Percentiles rank a stretch among this genome's conserved stretches.
These are phyloP conservation scores for Leptosphaerulina australis DNA, from an alignment of 2,329 filamentous ascomycete species.

Conservation along the genomic window DNA sequence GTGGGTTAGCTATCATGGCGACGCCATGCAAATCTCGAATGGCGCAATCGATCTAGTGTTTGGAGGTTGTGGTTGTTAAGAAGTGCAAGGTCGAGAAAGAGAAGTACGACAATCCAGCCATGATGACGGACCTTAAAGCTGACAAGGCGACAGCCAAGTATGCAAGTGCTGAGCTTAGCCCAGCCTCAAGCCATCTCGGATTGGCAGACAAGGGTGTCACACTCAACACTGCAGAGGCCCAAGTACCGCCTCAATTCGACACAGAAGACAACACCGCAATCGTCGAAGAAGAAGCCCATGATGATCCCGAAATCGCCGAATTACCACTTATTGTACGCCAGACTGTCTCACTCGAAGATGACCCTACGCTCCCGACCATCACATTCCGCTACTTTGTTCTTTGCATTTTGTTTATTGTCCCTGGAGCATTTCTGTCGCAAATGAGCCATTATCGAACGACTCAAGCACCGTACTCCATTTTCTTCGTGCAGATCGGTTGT, in stretches of 20 bases:
- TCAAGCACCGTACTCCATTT: constrained; percentile 63
- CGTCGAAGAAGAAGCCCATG: constrained; percentile 28
- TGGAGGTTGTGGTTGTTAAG: constrained; percentile 3
- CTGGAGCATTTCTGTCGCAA: constrained; percentile 63
- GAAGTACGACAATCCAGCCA: constrained; percentile 7
- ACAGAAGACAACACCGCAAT: constrained; percentile 14
- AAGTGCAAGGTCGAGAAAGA: not conserved
- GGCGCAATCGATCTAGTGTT: constrained; percentile 10
- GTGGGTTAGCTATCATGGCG: constrained; percentile 3
- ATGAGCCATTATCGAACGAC: constrained; percentile 65
- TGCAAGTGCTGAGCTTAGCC: constrained; percentile 21
- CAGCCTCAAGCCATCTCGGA: constrained; percentile 13
- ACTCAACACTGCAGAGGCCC: constrained; percentile 6
- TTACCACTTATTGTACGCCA: constrained; percentile 63
- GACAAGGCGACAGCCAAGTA: constrained; percentile 23
- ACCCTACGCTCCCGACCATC: constrained; percentile 61
- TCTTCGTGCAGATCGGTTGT: constrained; percentile 66
- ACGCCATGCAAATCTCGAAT: constrained; percentile 18
- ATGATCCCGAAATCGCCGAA: constrained; percentile 46
- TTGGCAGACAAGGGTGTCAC: constrained; percentile 6
- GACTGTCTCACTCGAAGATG: constrained; percentile 63
- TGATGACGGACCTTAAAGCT: constrained; percentile 15
- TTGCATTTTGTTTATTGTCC: constrained; percentile 61
- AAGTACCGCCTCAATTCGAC: constrained; percentile 7
- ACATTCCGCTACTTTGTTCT: constrained; percentile 67